These are phyloP conservation scores for Plectosphaerella plurivora DNA, from an alignment of 2,329 filamentous ascomycete genomes.

Conservation along the genomic window DNA sequence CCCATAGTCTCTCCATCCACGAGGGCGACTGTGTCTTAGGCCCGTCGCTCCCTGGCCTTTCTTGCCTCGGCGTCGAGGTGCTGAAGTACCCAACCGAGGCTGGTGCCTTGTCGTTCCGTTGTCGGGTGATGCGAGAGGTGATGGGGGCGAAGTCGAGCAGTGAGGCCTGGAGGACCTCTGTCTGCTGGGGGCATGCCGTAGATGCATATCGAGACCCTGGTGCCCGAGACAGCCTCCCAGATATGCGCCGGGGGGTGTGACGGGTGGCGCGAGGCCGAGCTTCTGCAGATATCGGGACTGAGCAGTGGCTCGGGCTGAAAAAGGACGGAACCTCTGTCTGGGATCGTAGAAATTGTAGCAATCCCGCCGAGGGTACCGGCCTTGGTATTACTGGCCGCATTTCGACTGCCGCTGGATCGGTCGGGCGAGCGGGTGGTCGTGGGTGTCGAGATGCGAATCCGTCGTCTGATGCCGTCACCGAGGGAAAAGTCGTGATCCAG, in stretches of 20 bases:
- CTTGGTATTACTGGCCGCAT: constrained; percentile 33
- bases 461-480: neutral
- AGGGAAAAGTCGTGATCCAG: neutral
- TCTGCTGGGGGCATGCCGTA: constrained; percentile 8
- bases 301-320: constrained; percentile 34
- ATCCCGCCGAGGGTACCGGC: constrained; percentile 47
- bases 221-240: constrained; percentile 12
- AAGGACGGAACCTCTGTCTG: constrained; percentile 60
- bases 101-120: neutral
- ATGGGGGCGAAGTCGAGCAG: constrained; percentile 20
- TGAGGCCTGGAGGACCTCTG: constrained; percentile 20
- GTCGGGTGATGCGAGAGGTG: constrained; percentile 3
- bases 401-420: constrained; percentile 12
- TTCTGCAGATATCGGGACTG: neutral
- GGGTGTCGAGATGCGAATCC: neutral
- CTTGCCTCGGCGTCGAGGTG: constrained; percentile 19
- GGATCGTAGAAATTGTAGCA: constrained; percentile 68
- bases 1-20: constrained; percentile 49
- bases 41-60: constrained; percentile 17
- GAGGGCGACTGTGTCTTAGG: constrained; percentile 20
- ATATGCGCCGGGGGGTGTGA: neutral
- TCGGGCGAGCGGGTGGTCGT: neutral
- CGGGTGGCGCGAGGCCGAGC: neutral
- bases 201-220: constrained; percentile 12
- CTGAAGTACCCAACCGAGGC: constrained; percentile 17